Evolutionary conservation across 2,329 filamentous ascomycete genomes (phyloP).

Genomic region (Pseudopithomyces maydicus): DNA sequence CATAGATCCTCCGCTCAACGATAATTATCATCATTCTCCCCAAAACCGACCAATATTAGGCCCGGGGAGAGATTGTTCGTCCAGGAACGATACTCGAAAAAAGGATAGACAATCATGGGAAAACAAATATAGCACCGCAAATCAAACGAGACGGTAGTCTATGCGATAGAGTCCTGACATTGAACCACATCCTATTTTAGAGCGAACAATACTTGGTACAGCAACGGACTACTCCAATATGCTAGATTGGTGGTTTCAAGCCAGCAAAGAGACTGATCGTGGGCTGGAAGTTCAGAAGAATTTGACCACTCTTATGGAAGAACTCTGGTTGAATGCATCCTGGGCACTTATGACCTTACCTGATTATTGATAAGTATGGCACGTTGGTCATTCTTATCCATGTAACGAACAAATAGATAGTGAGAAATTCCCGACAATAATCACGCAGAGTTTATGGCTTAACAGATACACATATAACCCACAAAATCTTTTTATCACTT

Average conservation of each 20-base stretch:
- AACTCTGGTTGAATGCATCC: constrained; percentile 5
- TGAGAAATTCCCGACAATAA: neutral
- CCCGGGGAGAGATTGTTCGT: too few relatives aligned
- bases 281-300: neutral
- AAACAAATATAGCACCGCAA: too few relatives aligned
- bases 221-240: neutral
- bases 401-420: too few relatives aligned
- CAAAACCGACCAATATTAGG: too few relatives aligned
- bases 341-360: constrained; percentile 5
- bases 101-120: too few relatives aligned
- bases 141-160: too few relatives aligned
- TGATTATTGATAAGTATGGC: constrained; percentile 1
- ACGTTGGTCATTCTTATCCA: neutral
- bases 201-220: neutral
- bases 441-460: neutral
- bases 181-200: too few relatives aligned
- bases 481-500: constrained; percentile 10
- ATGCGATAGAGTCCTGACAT: too few relatives aligned
- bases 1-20: too few relatives aligned
- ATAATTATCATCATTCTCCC: too few relatives aligned
- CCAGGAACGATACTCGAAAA: too few relatives aligned
- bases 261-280: neutral
- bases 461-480: constrained; percentile 7
- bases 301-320: neutral
- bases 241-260: neutral